Conservation (phyloP, 2,329 filamentous ascomycete genomes). For the Arachnomyces sp. region DNA sequence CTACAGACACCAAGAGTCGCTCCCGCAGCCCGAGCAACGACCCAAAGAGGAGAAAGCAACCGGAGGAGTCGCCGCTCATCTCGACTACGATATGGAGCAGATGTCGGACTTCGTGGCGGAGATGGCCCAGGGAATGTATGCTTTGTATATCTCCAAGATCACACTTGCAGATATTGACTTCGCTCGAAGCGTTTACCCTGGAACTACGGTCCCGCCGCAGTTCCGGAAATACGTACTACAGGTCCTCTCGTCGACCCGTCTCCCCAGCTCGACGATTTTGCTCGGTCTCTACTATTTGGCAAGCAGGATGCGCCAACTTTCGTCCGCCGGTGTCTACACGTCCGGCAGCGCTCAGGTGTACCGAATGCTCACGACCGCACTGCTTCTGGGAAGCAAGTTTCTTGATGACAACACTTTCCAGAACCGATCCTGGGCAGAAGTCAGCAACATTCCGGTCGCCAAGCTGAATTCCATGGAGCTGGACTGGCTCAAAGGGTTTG, state of each 20-base stretch:
- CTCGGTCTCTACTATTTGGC: slow-evolving; percentile 85
- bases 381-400: slow-evolving; percentile 89
- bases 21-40: slow-evolving; percentile 27
- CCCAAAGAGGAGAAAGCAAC: slow-evolving; percentile 58
- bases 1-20: slow-evolving; percentile 33
- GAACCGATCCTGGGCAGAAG: slow-evolving; percentile 93
- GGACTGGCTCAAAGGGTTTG: slow-evolving; percentile 76
- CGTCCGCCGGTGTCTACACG: slow-evolving; percentile 46
- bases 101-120: slow-evolving; percentile 95
- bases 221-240: slow-evolving; percentile 90
- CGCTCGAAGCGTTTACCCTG: slow-evolving; percentile 54
- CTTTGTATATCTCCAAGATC: slow-evolving; percentile 47
- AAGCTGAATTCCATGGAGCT: slow-evolving; percentile 81
- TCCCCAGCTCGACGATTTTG: slow-evolving; percentile 85
- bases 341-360: slow-evolving; percentile 63
- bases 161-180: slow-evolving; percentile 56
- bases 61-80: slow-evolving; percentile 83
- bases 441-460: slow-evolving; percentile 75
- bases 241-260: slow-evolving; percentile 79
- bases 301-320: slow-evolving; percentile 69
- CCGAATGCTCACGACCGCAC: slow-evolving; percentile 74
- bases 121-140: slow-evolving; percentile 70
- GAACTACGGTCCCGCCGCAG: slow-evolving; percentile 55
- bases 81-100: slow-evolving; percentile 93
- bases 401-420: slow-evolving; percentile 96